Evolutionary conservation across 768 basidiomycete species (phyloP).

Genomic region (Xerocomellus chrysenteron): DNA sequence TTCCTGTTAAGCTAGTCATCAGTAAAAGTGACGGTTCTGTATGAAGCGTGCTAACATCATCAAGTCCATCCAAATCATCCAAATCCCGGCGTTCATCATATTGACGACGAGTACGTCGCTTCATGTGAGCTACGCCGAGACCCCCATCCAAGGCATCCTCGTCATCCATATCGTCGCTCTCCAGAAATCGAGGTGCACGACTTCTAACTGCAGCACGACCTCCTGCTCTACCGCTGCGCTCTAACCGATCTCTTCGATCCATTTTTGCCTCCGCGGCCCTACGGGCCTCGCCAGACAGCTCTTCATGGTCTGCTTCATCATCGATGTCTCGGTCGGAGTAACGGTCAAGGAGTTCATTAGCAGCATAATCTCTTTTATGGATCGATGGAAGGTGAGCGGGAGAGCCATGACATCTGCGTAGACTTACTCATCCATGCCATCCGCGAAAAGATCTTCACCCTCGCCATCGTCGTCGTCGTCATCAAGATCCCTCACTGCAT

Average conservation of each 20-base stretch:
- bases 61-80: constrained; percentile 88
- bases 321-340: constrained; percentile 89
- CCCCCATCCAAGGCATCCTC: constrained; percentile 71
- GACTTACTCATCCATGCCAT: constrained; percentile 70
- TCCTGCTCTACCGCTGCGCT: constrained; percentile 64
- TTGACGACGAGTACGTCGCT: constrained; percentile 78
- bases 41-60: constrained; percentile 59
- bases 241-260: constrained; percentile 81
- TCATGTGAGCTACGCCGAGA: constrained; percentile 68
- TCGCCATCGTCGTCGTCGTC: constrained; percentile 77
- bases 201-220: constrained; percentile 74
- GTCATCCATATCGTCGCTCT: constrained; percentile 77
- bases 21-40: constrained; percentile 5
- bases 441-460: constrained; percentile 90
- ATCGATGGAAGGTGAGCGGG: constrained; percentile 8
- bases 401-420: constrained; percentile 1
- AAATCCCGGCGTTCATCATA: constrained; percentile 91
- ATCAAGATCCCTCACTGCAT: constrained; percentile 62
- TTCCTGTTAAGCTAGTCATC: constrained; percentile 52
- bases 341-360: constrained; percentile 76
- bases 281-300: constrained; percentile 65
- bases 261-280: constrained; percentile 85
- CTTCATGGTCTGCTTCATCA: constrained; percentile 71
- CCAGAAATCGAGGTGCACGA: constrained; percentile 85
- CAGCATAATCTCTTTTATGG: constrained; percentile 72